Evolutionary conservation across 2,329 filamentous ascomycete genomes (phyloP), one percentile per base, ranked within the genome.

Genomic region (Pseudogymnoascus sp.): DNA sequence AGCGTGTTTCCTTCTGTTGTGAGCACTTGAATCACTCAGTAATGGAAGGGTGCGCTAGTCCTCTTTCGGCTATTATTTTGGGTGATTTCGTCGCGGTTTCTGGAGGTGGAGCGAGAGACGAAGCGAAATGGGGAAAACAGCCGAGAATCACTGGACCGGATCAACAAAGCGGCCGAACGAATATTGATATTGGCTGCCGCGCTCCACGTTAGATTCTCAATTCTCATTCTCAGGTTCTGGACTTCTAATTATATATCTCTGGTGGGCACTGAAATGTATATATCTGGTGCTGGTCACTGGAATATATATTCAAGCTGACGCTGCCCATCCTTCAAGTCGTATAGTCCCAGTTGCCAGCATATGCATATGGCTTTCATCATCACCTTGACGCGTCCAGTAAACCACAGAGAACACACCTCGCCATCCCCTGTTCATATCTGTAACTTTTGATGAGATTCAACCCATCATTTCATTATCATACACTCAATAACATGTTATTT

Each of bases 1-100:
- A 69, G 69, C 65, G 64, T 66, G 64, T 64, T 50, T 47, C 50
- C 59, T 29, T 40, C 35, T 42, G 47, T 33, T 60, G 53, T 60
- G 42, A 60, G 38, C 13, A 13, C 40, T 63, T 63, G 64, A 64
- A 64, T 66, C 63, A 66, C 64, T 66, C 62, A 44, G 26, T 69
- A 68, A 65, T 66, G 63, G 63, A 65, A 35, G 56, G 29, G 40
- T 16, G 37, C 61, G 64, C 68, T 70, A 70, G 63, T 63, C 68
- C 65, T 61, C 40, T 65, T 70, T 61, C 26, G 68, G 68, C 16
- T 64, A 61, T 64, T 56, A 6, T 56, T 56, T 50, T 56, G 26
- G 26, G 50, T 56, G 50, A 56, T 56, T 56, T 56, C n/a, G 50
- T 33, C 50, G 50, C 50, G 50, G 29, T 56, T 16, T n/a, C 7